Evolutionary conservation across 306 rosid species (phyloP).

Genomic region (Cicer pinnatifidum): DNA sequence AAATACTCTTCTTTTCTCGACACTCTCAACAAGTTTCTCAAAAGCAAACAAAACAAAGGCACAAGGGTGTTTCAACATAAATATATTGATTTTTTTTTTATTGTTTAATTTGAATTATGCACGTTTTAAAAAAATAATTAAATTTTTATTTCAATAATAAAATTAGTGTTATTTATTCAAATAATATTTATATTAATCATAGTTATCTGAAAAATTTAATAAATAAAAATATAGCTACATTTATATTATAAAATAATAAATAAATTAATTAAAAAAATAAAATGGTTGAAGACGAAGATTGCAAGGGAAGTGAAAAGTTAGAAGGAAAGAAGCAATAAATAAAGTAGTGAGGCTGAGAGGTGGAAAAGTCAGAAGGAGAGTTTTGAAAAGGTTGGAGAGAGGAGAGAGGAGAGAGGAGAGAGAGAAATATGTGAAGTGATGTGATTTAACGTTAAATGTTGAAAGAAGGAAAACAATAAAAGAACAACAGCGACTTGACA

Average conservation of each 20-base stretch:
- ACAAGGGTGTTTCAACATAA: constrained; percentile 47
- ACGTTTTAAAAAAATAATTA: no score
- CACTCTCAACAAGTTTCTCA: constrained; percentile 33
- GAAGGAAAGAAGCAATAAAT: constrained; percentile 23
- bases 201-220: no score
- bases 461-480: constrained; percentile 44
- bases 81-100: no score
- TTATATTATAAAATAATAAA: no score
- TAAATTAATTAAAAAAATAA: neutral
- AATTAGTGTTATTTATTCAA: no score
- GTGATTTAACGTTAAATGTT: constrained; percentile 56
- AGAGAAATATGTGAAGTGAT: constrained; percentile 58
- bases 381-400: neutral
- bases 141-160: no score
- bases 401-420: constrained; percentile 13
- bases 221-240: no score
- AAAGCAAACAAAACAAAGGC: constrained; percentile 55
- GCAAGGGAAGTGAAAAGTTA: constrained; percentile 41
- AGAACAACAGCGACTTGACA: constrained; percentile 72
- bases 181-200: no score
- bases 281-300: constrained; percentile 18
- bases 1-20: neutral
- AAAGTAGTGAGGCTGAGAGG: neutral
- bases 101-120: no score
- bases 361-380: constrained; percentile 29